Conservation (phyloP, 2,329 filamentous ascomycete species). For the Colletotrichum falcatum region DNA sequence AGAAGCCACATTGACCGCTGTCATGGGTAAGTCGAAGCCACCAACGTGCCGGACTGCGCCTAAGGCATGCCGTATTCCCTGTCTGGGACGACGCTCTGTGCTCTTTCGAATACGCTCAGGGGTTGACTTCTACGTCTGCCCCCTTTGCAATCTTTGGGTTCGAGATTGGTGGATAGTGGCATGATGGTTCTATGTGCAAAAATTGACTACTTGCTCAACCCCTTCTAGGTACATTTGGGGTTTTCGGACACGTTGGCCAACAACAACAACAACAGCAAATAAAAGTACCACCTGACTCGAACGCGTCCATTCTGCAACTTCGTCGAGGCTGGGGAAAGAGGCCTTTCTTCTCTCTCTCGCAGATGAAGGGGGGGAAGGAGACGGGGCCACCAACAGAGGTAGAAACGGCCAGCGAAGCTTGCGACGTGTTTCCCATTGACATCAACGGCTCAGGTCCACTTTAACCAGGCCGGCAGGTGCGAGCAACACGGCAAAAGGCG, state of each 20-base stretch:
- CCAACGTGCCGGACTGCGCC: slow-evolving; percentile 1
- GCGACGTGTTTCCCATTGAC: slow-evolving; percentile 36
- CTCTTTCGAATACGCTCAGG: slow-evolving; percentile 11
- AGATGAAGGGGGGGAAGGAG: not conserved
- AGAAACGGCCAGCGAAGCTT: slow-evolving; percentile 29
- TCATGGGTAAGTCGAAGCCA: slow-evolving; percentile 33
- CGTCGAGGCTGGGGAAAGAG: slow-evolving; percentile 17
- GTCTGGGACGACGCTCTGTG: slow-evolving; percentile 28
- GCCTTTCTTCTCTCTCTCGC: slow-evolving; percentile 11
- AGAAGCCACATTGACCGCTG: slow-evolving; percentile 26
- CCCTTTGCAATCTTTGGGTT: not conserved
- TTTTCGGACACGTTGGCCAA: not conserved
- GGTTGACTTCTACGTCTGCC: slow-evolving; percentile 15
- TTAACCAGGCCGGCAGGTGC: slow-evolving; percentile 26
- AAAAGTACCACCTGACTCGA: slow-evolving; percentile 26
- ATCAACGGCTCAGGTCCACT: slow-evolving; percentile 30
- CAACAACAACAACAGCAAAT: not conserved
- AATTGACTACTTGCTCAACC: not conserved
- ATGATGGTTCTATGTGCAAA: slow-evolving; percentile 1
- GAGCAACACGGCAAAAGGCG: slow-evolving; percentile 32
- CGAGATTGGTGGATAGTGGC: slow-evolving; percentile 1
- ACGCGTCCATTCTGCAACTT: slow-evolving; percentile 16
- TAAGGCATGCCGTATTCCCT: slow-evolving; percentile 2
- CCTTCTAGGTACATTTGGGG: not conserved
- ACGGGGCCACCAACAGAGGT: slow-evolving; percentile 7